Conservation (phyloP, 768 basidiomycete species). For the Sarcomyxa edulis region DNA sequence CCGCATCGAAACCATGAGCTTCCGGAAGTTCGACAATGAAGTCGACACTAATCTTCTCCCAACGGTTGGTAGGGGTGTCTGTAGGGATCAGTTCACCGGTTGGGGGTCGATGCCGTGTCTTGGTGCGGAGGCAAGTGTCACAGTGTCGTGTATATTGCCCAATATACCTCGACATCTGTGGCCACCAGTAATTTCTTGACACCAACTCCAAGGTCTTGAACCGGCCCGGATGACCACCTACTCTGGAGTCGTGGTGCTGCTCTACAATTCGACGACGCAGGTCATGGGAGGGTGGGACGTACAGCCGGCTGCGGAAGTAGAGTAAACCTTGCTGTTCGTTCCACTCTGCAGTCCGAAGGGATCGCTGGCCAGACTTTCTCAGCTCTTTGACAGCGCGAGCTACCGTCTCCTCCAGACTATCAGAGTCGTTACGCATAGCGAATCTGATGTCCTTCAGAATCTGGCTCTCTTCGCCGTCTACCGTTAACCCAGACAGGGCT, state of each 20-base stretch:
- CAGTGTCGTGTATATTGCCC: constrained; percentile 6
- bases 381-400: too few species aligned
- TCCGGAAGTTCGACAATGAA: constrained; percentile 26
- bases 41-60: constrained; percentile 31
- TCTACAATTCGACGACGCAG: constrained; percentile 9
- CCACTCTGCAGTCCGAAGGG: too few species aligned
- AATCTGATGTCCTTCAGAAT: too few species aligned
- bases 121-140: constrained; percentile 8
- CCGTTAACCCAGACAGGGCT: too few species aligned
- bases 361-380: too few species aligned
- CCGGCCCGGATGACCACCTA: constrained; percentile 25
- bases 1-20: constrained; percentile 23
- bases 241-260: constrained; percentile 19
- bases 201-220: constrained; percentile 21
- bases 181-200: constrained; percentile 12
- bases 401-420: too few species aligned
- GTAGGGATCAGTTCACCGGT: constrained; percentile 8
- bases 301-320: constrained; percentile 9
- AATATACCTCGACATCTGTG: constrained; percentile 15
- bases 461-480: too few species aligned
- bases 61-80: constrained; percentile 14
- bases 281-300: constrained; percentile 14
- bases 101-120: constrained; percentile 3
- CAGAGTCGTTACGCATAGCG: too few species aligned
- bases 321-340: constrained; percentile 5